Evolutionary conservation across 1,284 basidiomycete species (phyloP).

Genomic region (Amylostereum areolatum): DNA sequence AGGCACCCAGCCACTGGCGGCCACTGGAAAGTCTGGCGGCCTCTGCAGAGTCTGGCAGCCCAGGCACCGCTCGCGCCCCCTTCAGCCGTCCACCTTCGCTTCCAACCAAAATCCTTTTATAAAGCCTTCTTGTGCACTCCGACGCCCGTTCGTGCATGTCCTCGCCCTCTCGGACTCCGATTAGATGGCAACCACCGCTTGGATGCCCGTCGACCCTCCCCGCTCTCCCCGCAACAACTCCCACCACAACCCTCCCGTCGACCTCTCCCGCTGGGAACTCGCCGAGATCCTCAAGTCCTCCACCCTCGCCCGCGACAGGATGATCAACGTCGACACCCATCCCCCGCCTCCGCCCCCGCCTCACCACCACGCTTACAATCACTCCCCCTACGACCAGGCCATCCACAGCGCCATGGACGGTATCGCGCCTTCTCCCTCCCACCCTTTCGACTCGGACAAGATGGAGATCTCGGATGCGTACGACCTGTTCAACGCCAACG

Average conservation of each 20-base stretch:
- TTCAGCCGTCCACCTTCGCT: no score
- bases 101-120: no score
- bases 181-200: conserved; percentile 29
- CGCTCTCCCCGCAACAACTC: conserved; percentile 7
- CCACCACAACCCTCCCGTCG: conserved; percentile 9
- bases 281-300: conserved; percentile 39
- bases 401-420: conserved; percentile 21
- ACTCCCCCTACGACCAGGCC: conserved; percentile 18
- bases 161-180: no score
- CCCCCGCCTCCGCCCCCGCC: conserved; percentile 19
- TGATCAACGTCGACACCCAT: conserved; percentile 35
- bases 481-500: conserved; percentile 24
- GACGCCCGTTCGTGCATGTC: no score
- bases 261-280: conserved; percentile 17
- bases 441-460: no score
- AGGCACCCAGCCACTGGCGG: no score
- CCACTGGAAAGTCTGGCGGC: no score
- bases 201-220: conserved; percentile 17
- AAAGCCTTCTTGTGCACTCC: no score
- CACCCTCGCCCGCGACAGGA: conserved; percentile 33
- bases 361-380: conserved; percentile 15
- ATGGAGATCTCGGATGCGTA: neutral
- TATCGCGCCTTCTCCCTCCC: conserved; percentile 8
- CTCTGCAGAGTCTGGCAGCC: no score
- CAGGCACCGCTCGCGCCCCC: no score